Conservation (phyloP, 1,284 basidiomycete species). For the Microbotryum lychnidis-dioicae region DNA sequence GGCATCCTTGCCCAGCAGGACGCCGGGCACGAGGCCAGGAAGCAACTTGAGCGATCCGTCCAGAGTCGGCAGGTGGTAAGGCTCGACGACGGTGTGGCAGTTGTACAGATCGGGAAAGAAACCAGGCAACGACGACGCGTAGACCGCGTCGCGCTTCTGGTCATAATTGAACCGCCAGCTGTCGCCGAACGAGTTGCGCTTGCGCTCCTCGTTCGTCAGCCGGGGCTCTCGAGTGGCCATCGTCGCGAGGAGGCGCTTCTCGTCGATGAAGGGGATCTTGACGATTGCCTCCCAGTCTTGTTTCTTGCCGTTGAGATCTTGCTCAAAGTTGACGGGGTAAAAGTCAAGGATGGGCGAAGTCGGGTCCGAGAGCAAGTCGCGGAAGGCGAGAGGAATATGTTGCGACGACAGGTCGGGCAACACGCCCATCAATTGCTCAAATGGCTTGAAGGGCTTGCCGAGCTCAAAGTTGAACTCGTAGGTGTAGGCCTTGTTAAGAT, state of each 20-base stretch:
- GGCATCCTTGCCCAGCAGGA: constrained; percentile 73
- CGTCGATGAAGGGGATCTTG: constrained; percentile 97
- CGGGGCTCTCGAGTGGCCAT: constrained; percentile 75
- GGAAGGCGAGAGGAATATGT: constrained; percentile 76
- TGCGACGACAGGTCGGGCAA: constrained; percentile 81
- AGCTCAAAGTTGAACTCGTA: constrained; percentile 80
- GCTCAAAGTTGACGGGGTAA: constrained; percentile 83
- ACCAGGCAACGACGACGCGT: constrained; percentile 83
- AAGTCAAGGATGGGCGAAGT: constrained; percentile 89
- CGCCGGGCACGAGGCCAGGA: constrained; percentile 80
- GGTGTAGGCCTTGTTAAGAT: constrained; percentile 64
- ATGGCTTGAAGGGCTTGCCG: constrained; percentile 85
- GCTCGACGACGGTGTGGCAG: constrained; percentile 67
- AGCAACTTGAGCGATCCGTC: constrained; percentile 72
- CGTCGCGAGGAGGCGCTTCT: constrained; percentile 65
- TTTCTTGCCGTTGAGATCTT: constrained; percentile 96
- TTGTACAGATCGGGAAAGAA: constrained; percentile 88
- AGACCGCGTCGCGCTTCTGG: constrained; percentile 49
- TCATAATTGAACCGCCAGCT: constrained; percentile 73
- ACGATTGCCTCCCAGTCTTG: constrained; percentile 98
- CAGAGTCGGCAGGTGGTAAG: constrained; percentile 73
- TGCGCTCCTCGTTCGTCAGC: constrained; percentile 66
- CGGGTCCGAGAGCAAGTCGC: constrained; percentile 80
- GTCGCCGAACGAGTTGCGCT: constrained; percentile 69
- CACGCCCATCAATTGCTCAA: constrained; percentile 97